phyloP scores from a whole-genome alignment of 306 rosid genomes.

The Dryas octopetala region DNA sequence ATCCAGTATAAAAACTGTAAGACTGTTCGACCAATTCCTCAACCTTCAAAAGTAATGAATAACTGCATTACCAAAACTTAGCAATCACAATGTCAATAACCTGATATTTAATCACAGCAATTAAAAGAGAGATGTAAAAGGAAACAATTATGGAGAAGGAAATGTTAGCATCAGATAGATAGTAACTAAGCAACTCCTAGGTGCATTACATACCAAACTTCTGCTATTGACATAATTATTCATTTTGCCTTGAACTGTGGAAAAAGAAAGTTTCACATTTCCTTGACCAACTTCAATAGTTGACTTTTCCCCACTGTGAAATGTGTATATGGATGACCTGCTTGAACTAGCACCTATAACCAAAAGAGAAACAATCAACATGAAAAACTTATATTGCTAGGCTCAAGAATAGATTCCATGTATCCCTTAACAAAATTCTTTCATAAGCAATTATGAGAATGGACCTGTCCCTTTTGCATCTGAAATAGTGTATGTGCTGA shows the following conservation, averaged over 20 bases:
- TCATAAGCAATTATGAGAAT: slow-evolving; percentile 3
- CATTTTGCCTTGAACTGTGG: slow-evolving; percentile 34
- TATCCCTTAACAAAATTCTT: not conserved
- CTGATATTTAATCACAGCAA: not conserved
- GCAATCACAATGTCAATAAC: not conserved
- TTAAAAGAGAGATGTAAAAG: not conserved
- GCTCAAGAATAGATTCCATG: slow-evolving; percentile 22
- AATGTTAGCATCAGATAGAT: slow-evolving; percentile 3
- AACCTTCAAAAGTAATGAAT: slow-evolving; percentile 34
- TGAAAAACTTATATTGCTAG: slow-evolving; percentile 17
- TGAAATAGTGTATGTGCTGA: slow-evolving; percentile 49
- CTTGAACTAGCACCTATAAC: slow-evolving; percentile 50
- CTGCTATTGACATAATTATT: slow-evolving; percentile 40
- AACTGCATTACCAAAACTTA: slow-evolving; percentile 12
- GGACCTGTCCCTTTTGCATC: slow-evolving; percentile 38
- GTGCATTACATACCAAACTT: slow-evolving; percentile 40
- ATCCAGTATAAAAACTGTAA: slow-evolving; percentile 44
- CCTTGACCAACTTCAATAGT: slow-evolving; percentile 50
- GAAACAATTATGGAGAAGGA: not conserved
- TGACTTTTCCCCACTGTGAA: slow-evolving; percentile 32
- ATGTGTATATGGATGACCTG: slow-evolving; percentile 49
- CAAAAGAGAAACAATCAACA: slow-evolving; percentile 24
- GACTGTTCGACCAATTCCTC: slow-evolving; percentile 46
- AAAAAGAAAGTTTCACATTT: slow-evolving; percentile 48
- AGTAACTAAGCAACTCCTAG: slow-evolving; percentile 1